A percentile compares a stretch with the other conserved stretches of the same genome.
phyloP scores from a whole-genome alignment of 164 flowering plant species.

The Warburgia ugandensis region DNA sequence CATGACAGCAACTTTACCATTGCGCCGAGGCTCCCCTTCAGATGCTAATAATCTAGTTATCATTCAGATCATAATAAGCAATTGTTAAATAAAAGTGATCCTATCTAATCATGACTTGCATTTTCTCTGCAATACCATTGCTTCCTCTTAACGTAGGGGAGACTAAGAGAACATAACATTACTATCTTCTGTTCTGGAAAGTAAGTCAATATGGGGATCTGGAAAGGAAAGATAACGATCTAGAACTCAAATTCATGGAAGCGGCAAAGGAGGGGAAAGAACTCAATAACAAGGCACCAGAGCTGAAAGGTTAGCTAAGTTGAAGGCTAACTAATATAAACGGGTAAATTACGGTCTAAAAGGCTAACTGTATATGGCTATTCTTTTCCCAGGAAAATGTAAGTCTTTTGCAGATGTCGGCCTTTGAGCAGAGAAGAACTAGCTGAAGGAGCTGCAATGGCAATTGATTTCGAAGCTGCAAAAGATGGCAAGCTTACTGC shows the following conservation, averaged over 20 bases:
- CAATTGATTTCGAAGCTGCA: slow-evolving; percentile 75
- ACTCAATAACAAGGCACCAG: slow-evolving; percentile 79
- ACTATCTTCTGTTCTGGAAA: slow-evolving; percentile 20
- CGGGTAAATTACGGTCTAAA: not conserved
- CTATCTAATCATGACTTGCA: not conserved
- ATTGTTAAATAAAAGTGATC: too few species aligned
- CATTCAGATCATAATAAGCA: too few species aligned
- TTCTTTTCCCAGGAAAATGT: slow-evolving; percentile 65
- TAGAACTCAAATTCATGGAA: slow-evolving; percentile 50
- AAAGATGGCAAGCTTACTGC: slow-evolving; percentile 77
- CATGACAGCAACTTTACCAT: too few species aligned
- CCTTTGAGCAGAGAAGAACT: slow-evolving; percentile 73
- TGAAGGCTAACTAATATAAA: not conserved
- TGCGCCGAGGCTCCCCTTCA: too few species aligned
- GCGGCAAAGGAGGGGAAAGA: slow-evolving; percentile 77
- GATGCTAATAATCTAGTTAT: too few species aligned
- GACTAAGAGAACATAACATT: too few species aligned
- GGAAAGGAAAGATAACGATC: slow-evolving; percentile 34
- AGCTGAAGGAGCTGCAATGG: slow-evolving; percentile 50
- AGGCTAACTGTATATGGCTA: not conserved
- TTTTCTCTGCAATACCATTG: too few species aligned
- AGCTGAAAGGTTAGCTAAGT: slow-evolving; percentile 60
- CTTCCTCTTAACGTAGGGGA: too few species aligned
- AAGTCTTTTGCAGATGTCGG: slow-evolving; percentile 93
- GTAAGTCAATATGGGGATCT: slow-evolving; percentile 41